Base-by-base conservation (phyloP, 495 filamentous ascomycete genomes). In the Penicillium antarcticum region DNA sequence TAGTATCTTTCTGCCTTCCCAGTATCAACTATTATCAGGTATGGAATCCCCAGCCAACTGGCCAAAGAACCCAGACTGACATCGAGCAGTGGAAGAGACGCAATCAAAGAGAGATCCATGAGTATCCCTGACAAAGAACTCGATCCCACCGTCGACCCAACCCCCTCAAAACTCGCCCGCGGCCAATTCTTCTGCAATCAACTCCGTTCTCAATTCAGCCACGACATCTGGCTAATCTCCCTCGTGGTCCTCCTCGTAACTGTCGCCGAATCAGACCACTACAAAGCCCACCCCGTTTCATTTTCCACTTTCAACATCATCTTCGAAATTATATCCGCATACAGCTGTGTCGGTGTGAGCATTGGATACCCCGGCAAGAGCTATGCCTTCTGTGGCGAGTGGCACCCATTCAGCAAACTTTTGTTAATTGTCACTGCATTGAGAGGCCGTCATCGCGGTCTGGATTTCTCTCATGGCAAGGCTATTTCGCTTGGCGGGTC, bases 251-350 rank as follows among this genome's bases (percentile, higher is more conserved):
- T 89, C 21, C 67, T 88, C 43, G 89, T 95, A 57, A 75, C 80
- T 49, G 83, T 86, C 52, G 83, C 85, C 51, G 89, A 95, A 63
- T 82, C 81, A 1, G 65, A 66, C 36, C 74, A 87, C 52, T 90
- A 84, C 66, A 73, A 80, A 16, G 61, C 68, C 16, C 74, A 90
- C 41, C 89, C 89, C 0, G 67, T 86, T 21, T 74, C 75, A 1
- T 92, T 82, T 69, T 88, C 83, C 45, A 83, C 89, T n/a, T 94
- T 95, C 65, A 92, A 92, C 58, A 79, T 95, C 51, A 75, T 91
- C 34, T 95, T 95, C 59, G 91, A 95, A 53, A 81, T 87, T 7
- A 83, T 95, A 1, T 86, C 81, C n/a, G 91, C 81, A 1, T 95
- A 95, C 55, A 89, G 87, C n/a, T 88, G 83, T 56, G 89, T 95